Evolutionary conservation across 139 green algal genomes (phyloP).

Genomic region (Eudorina sp.): DNA sequence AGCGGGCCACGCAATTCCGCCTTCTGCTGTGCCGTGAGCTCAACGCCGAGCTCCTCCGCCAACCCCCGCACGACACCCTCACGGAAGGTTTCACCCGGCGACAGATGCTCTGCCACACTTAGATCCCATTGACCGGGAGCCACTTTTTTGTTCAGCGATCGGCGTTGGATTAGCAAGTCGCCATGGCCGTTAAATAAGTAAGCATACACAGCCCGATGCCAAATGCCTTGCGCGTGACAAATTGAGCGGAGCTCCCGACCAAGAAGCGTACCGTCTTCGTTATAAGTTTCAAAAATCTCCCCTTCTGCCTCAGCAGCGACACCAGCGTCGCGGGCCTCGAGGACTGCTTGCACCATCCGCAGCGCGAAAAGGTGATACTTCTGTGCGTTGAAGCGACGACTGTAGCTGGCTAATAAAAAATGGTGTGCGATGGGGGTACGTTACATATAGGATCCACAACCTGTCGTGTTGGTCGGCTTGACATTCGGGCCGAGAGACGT

Average conservation of each 20-base stretch:
- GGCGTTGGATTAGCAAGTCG: conserved; percentile 72
- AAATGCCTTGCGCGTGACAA: conserved; percentile 60
- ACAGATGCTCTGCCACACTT: conserved; percentile 78
- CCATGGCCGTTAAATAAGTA: conserved; percentile 72
- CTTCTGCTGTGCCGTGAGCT: neutral
- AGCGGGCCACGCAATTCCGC: conserved; percentile 60
- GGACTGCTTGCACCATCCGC: neutral
- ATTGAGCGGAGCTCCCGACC: conserved; percentile 39
- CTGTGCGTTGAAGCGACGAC: too few species aligned
- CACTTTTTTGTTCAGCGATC: conserved; percentile 74
- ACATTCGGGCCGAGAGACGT: neutral
- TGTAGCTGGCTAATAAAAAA: too few species aligned
- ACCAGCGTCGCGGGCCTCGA: neutral
- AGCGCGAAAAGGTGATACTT: too few species aligned
- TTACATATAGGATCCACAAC: too few species aligned
- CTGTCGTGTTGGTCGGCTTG: neutral
- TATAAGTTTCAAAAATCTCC: conserved; percentile 58
- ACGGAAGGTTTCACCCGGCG: conserved; percentile 71
- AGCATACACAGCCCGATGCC: conserved; percentile 75
- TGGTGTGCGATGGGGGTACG: too few species aligned
- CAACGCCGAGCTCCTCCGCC: conserved; percentile 78
- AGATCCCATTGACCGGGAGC: conserved; percentile 80
- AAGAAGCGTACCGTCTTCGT: conserved; percentile 29
- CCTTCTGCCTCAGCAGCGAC: conserved; percentile 46
- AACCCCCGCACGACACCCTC: conserved; percentile 71